phyloP scores from a whole-genome alignment of 164 flowering plant genomes.

The Litsea cubeba region DNA sequence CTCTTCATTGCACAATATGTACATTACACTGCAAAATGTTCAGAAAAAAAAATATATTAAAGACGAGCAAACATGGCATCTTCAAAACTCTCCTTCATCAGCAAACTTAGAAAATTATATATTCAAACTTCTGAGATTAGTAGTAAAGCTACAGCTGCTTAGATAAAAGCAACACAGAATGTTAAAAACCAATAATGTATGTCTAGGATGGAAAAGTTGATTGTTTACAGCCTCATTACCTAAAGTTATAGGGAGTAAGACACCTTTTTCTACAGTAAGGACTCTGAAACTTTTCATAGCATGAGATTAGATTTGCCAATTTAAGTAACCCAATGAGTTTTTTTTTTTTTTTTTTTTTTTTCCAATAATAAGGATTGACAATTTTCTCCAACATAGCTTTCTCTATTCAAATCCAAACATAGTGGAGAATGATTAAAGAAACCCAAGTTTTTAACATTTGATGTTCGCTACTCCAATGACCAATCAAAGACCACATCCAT shows the following conservation, averaged over 20 bases:
- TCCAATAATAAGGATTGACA: too few relatives aligned
- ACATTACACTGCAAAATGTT: constrained; percentile 69
- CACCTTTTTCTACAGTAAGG: background rate
- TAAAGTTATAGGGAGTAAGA: background rate
- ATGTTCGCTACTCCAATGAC: too few relatives aligned
- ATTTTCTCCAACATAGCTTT: too few relatives aligned
- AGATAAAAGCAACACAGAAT: too few relatives aligned
- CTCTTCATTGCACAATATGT: constrained; percentile 88
- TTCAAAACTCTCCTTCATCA: too few relatives aligned
- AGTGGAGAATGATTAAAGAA: too few relatives aligned
- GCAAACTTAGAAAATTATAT: background rate
- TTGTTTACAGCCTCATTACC: background rate
- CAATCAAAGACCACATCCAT: background rate
- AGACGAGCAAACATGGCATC: too few relatives aligned
- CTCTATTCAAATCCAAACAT: too few relatives aligned
- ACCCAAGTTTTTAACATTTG: background rate
- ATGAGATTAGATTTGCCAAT: too few relatives aligned
- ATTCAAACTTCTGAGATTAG: background rate
- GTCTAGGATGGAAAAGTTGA: background rate
- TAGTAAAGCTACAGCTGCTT: background rate
- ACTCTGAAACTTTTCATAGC: too few relatives aligned
- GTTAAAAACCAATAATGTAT: background rate
- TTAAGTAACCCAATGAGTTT: too few relatives aligned
- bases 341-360: too few relatives aligned
- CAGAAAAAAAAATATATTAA: background rate